Evolutionary conservation across 2,329 filamentous ascomycete species (phyloP).

Genomic region (Monilinia aucupariae): DNA sequence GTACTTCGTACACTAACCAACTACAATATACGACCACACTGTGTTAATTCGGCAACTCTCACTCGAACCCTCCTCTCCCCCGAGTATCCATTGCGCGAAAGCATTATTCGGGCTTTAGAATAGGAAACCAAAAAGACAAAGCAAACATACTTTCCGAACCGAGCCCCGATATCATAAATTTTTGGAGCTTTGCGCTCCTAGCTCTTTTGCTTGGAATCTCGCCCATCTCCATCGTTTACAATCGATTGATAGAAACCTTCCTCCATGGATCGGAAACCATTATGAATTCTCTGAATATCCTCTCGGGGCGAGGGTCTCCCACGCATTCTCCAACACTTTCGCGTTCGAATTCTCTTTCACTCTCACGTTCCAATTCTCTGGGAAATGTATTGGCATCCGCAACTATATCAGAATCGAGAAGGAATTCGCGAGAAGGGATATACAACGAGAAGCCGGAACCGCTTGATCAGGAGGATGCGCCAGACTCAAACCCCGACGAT

Average conservation of each 20-base stretch:
- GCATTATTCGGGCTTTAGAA: neutral
- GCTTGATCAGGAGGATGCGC: constrained; percentile 32
- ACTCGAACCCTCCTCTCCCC: neutral
- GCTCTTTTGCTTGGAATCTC: constrained; percentile 3
- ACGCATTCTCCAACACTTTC: constrained; percentile 51
- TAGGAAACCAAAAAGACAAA: neutral
- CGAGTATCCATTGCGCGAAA: neutral
- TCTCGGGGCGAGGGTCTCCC: constrained; percentile 75
- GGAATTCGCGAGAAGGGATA: constrained; percentile 37
- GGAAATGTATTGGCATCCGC: constrained; percentile 36
- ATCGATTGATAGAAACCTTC: constrained; percentile 18
- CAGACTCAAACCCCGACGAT: constrained; percentile 35
- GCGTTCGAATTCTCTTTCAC: constrained; percentile 49
- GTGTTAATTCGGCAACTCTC: constrained; percentile 2
- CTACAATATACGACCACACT: neutral
- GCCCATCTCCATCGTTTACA: constrained; percentile 11
- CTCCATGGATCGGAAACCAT: constrained; percentile 52
- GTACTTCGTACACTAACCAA: too few species aligned
- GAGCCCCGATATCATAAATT: constrained; percentile 2
- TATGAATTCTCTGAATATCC: constrained; percentile 97
- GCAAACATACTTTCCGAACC: constrained; percentile 6
- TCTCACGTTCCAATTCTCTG: constrained; percentile 57
- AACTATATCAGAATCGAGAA: constrained; percentile 27
- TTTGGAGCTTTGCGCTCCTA: constrained; percentile 15
- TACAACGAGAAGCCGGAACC: constrained; percentile 39